Base-by-base conservation (phyloP, 2,329 filamentous ascomycete genomes). In the Raffaelea albimanens region DNA sequence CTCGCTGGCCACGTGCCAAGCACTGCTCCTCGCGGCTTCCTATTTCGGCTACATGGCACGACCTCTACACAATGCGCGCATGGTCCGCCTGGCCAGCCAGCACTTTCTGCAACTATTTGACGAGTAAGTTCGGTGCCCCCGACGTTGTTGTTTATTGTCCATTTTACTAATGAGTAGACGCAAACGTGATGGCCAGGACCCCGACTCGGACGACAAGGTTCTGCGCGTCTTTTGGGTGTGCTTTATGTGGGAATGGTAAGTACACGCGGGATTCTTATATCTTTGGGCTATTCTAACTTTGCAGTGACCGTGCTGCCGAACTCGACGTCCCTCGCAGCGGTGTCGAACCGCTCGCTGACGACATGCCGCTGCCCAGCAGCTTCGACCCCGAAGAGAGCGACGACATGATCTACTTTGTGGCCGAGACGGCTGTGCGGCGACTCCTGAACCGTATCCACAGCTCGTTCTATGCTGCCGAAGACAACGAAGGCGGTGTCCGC, bases 141-240 rank as follows among this genome's bases (percentile, higher is more conserved):
- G 3, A 9, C 33, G 40, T 23, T 23, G 21, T 20, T 5, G 34
- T 46, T 13, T 43, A 2, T 3, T 33, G 3, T 2, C 9, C 29
- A 10, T 10, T 29, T 5, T 36, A 1, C 9, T 29, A 2, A 42
- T 7, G n/a, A 11, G 10, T 18, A 51, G 42, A 8, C 46, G 22
- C 4, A 41, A 40, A 18, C 40, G 40, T 20, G 38, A 36, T 4
- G 44, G 20, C 10, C 22, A 22, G 20, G 39, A 49, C 2, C 45
- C 50, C 5, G 46, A 50, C 4, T 56, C 53, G 11, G 57, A 71
- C 49, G 72, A 80, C 52, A 58, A 69, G 18, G 70, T 72, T 48
- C 65, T 76, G 36, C 70, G 82, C 48, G 76, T 78, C 1, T 86
- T 83, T 53, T 87, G 83, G 83, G 82, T 82, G 25, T 85, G 80